phyloP scores from a whole-genome alignment of 2,329 filamentous ascomycete genomes.

The Aspergillus persii region DNA sequence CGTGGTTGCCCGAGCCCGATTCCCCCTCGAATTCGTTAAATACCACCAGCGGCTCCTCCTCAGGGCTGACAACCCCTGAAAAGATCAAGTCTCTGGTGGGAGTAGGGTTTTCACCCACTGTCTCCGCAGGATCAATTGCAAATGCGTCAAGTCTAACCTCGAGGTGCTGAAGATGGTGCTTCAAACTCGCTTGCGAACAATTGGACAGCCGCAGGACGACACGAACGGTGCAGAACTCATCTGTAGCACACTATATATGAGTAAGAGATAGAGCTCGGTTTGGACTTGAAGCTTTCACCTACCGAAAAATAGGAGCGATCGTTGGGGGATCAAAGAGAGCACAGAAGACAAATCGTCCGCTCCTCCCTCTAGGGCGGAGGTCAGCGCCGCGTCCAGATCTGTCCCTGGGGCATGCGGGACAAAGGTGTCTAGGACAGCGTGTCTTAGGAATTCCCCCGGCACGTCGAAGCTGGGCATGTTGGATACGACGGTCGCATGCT shows the following conservation, averaged over 20 bases:
- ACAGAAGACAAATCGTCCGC: slow-evolving; percentile 45
- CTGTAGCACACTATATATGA: slow-evolving; percentile 48
- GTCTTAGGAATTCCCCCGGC: slow-evolving; percentile 41
- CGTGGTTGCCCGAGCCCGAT: slow-evolving; percentile 37
- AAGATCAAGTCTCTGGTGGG: slow-evolving; percentile 44
- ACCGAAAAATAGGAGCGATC: slow-evolving; percentile 55
- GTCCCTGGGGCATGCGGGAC: slow-evolving; percentile 42
- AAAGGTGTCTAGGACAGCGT: slow-evolving; percentile 45
- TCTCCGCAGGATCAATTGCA: slow-evolving; percentile 41
- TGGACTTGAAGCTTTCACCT: slow-evolving; percentile 14
- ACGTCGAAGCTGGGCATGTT: slow-evolving; percentile 37
- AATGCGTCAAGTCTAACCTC: slow-evolving; percentile 53
- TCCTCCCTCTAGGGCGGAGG: slow-evolving; percentile 44
- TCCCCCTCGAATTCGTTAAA: slow-evolving; percentile 44
- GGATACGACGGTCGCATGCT: slow-evolving; percentile 26
- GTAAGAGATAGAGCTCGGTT: slow-evolving; percentile 42
- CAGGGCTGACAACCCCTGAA: slow-evolving; percentile 36
- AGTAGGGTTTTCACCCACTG: slow-evolving; percentile 39
- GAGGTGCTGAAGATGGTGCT: slow-evolving; percentile 49
- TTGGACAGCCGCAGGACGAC: slow-evolving; percentile 52
- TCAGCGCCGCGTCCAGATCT: slow-evolving; percentile 42
- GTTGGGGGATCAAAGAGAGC: slow-evolving; percentile 50
- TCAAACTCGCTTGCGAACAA: slow-evolving; percentile 49
- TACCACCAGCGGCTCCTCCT: slow-evolving; percentile 45
- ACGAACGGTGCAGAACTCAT: slow-evolving; percentile 54